Evolutionary conservation across 169 alveolate genomes (phyloP).

Genomic region (Plasmodium coatneyi): DNA sequence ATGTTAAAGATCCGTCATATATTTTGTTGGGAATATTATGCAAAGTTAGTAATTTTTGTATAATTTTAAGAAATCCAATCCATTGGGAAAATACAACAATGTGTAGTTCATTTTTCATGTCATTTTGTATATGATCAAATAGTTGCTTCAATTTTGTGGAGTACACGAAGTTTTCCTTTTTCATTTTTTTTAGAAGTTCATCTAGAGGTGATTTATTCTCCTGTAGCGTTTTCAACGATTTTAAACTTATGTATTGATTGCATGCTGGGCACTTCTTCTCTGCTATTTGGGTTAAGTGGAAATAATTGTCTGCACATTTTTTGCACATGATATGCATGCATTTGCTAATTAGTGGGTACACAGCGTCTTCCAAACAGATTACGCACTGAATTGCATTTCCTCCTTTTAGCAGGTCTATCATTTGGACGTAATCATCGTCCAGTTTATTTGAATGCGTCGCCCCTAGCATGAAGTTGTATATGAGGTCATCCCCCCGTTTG

Average conservation of each 20-base stretch:
- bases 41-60: conserved; percentile 43
- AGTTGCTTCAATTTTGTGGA: conserved; percentile 64
- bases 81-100: conserved; percentile 76
- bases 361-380: conserved; percentile 70
- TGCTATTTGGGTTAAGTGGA: conserved; percentile 67
- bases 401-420: conserved; percentile 36
- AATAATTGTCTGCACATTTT: conserved; percentile 71
- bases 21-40: conserved; percentile 66
- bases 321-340: conserved; percentile 72
- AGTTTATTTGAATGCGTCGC: conserved; percentile 31
- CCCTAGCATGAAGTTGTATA: conserved; percentile 49
- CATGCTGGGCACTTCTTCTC: conserved; percentile 64
- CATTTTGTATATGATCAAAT: conserved; percentile 70
- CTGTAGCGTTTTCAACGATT: conserved; percentile 63
- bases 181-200: conserved; percentile 65
- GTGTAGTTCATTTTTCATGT: conserved; percentile 59
- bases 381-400: conserved; percentile 48
- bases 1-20: conserved; percentile 65
- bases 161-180: conserved; percentile 62
- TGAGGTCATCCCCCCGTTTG: conserved; percentile 1
- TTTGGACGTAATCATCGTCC: conserved; percentile 26
- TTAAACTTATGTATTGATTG: conserved; percentile 50
- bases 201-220: conserved; percentile 63
- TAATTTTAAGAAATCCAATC: conserved; percentile 74
- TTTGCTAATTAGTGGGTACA: conserved; percentile 53